Conservation (phyloP, 805 yeast species). For the Zygoascus flipseniorum region DNA sequence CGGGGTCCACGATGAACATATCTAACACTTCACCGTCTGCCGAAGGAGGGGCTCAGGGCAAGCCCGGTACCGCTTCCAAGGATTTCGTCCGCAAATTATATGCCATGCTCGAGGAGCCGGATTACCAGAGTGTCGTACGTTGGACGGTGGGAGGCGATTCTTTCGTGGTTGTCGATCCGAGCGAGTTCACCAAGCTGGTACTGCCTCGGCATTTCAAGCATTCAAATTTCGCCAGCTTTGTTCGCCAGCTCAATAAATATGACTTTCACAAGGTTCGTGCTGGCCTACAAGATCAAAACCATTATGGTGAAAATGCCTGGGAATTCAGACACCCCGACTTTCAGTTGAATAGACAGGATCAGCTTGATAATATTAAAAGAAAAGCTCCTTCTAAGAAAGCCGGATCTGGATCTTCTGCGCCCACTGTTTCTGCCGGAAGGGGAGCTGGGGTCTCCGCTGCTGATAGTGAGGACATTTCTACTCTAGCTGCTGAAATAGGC, state of each 20-base stretch:
- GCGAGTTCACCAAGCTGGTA: constrained; percentile 80
- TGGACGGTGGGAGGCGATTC: constrained; percentile 86
- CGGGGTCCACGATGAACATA: not conserved
- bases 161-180: constrained; percentile 83
- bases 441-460: not conserved
- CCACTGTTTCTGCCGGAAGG: not conserved
- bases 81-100: constrained; percentile 31
- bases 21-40: not conserved
- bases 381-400: constrained; percentile 42
- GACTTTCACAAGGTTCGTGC: constrained; percentile 91
- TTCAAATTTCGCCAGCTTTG: constrained; percentile 89
- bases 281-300: constrained; percentile 1
- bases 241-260: constrained; percentile 90
- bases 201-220: constrained; percentile 92
- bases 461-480: not conserved
- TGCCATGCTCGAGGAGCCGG: constrained; percentile 76
- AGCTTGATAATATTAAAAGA: constrained; percentile 78
- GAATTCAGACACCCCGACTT: constrained; percentile 92
- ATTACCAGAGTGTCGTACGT: constrained; percentile 64
- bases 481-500: not conserved
- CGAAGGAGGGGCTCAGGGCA: not conserved
- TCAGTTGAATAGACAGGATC: constrained; percentile 62
- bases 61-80: constrained; percentile 1
- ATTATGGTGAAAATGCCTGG: constrained; percentile 52
- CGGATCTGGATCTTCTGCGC: not conserved